Conservation (phyloP, 129 eudicot species). For the Centella asiatica region DNA sequence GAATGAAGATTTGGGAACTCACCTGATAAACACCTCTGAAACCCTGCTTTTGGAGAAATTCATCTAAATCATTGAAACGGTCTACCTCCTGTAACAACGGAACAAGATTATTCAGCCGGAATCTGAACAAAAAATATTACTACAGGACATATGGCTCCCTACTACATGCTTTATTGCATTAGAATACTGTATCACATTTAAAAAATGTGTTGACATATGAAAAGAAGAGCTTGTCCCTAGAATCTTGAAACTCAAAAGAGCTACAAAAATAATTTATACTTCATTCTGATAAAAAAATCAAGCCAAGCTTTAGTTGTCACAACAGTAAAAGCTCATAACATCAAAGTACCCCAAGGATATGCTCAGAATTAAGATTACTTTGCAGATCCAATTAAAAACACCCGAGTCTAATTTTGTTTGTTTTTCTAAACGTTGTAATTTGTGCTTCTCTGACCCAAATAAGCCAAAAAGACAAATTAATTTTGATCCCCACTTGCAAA, state of each 20-base stretch:
- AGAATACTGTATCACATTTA: not conserved
- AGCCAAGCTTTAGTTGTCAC: no score
- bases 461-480: not conserved
- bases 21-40: conserved; percentile 77
- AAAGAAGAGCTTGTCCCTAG: not conserved
- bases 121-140: not conserved
- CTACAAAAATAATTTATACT: no score
- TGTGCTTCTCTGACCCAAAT: not conserved
- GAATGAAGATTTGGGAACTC: conserved; percentile 1
- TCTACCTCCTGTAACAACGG: conserved; percentile 68
- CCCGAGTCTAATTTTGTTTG: not conserved
- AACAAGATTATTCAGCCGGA: conserved; percentile 10
- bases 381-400: not conserved
- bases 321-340: no score
- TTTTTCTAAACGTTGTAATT: not conserved
- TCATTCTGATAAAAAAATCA: no score
- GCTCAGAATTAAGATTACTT: no score
- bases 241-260: not conserved
- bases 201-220: not conserved
- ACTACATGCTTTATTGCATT: not conserved
- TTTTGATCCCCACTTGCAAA: no score
- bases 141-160: not conserved
- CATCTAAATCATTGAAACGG: conserved; percentile 53
- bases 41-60: conserved; percentile 51
- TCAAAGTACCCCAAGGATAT: no score